Percentiles rank a stretch among this genome's conserved stretches.
Conservation (phyloP, 768 basidiomycete genomes). For the Podaxis mareebaensis region DNA sequence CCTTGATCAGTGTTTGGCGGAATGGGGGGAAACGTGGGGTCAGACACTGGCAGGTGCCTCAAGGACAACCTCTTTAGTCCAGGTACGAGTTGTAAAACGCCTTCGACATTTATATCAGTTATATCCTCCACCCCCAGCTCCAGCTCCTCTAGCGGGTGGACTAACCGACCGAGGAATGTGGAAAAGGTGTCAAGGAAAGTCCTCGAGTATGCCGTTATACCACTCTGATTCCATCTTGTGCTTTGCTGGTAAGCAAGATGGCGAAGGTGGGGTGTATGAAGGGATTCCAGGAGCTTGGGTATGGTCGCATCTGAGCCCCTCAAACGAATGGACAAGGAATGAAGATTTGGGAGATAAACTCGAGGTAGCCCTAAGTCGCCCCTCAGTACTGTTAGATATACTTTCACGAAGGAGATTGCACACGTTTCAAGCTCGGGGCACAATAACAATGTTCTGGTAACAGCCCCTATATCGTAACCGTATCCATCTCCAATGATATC, state of each 20-base stretch:
- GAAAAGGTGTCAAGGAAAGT: not conserved
- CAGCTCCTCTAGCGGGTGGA: constrained; percentile 4
- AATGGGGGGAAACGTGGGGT: no score
- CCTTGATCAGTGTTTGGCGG: rapidly evolving
- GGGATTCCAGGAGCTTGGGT: not conserved
- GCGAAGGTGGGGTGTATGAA: constrained; percentile 2
- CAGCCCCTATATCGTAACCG: not conserved
- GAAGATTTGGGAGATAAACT: no score
- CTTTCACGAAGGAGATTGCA: no score
- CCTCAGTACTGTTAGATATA: no score
- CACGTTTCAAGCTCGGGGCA: no score
- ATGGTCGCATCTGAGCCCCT: not conserved
- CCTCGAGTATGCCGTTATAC: no score
- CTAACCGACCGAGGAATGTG: not conserved
- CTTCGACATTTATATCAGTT: not conserved
- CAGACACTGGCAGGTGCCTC: not conserved
- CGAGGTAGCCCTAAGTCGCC: no score
- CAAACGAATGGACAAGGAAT: not conserved
- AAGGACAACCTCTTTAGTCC: constrained; percentile 3
- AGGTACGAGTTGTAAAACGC: not conserved
- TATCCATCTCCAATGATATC: not conserved
- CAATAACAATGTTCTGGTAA: not conserved
- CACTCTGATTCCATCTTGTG: not conserved
- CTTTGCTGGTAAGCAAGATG: not conserved
- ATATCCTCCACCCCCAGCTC: not conserved